Percentiles rank a stretch among this genome's conserved stretches.
Conservation (phyloP, 164 flowering plant species). For the Stephania japonica region DNA sequence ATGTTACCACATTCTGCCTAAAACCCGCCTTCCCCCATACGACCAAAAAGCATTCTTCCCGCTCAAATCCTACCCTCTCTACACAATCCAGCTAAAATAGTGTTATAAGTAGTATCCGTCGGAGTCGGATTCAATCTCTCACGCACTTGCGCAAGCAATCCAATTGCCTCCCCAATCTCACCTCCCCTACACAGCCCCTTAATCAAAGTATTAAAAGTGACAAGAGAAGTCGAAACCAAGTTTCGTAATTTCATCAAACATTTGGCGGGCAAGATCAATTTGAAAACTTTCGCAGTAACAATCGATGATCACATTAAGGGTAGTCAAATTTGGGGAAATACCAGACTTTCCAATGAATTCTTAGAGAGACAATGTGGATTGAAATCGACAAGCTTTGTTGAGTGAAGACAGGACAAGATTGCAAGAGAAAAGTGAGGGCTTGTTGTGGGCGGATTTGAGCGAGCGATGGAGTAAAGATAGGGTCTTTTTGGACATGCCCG, state of each 20-base stretch:
- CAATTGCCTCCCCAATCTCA: constrained; percentile 18
- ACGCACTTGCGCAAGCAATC: constrained; percentile 17
- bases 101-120: constrained; percentile 11
- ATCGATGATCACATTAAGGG: constrained; percentile 20
- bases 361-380: constrained; percentile 8
- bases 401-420: constrained; percentile 16
- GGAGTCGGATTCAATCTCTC: constrained; percentile 6
- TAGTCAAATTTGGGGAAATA: constrained; percentile 8
- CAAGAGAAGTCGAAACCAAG: constrained; percentile 8
- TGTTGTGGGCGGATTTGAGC: constrained; percentile 6
- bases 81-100: constrained; percentile 22
- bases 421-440: constrained; percentile 13
- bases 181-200: constrained; percentile 23
- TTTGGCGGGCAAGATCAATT: constrained; percentile 9
- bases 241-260: constrained; percentile 15
- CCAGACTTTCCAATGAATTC: constrained; percentile 6
- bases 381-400: constrained; percentile 9
- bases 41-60: constrained; percentile 4
- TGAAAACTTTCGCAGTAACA: constrained; percentile 15
- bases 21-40: constrained; percentile 19
- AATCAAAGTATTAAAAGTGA: constrained; percentile 23
- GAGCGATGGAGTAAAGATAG: constrained; percentile 1
- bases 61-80: constrained; percentile 12
- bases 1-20: constrained; percentile 16
- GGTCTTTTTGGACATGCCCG: constrained; percentile 15